Percentiles rank a stretch among this genome's conserved stretches.
Conservation (phyloP, 495 filamentous ascomycete genomes). For the Darksidea phi region DNA sequence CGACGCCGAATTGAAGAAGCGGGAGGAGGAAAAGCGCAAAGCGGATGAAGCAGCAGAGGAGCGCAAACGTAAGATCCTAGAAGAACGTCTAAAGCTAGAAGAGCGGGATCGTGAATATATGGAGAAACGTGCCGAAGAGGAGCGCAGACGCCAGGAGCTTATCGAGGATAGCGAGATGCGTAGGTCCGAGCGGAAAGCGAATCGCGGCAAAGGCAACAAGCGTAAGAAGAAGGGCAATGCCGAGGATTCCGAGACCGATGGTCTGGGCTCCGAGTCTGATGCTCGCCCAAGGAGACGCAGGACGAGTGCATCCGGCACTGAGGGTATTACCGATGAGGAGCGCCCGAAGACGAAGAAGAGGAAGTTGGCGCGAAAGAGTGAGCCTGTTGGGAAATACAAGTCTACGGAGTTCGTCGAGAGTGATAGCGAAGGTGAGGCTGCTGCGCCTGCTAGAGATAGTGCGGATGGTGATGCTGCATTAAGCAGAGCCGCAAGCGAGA, state of each 20-base stretch:
- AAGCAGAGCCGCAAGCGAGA: slow-evolving; percentile 13
- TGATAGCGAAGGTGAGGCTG: slow-evolving; percentile 32
- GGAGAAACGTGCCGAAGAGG: slow-evolving; percentile 68
- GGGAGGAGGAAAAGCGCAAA: slow-evolving; percentile 69
- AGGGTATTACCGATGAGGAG: slow-evolving; percentile 30
- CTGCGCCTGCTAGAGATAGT: slow-evolving; percentile 9
- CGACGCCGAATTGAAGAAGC: slow-evolving; percentile 69
- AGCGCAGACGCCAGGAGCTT: slow-evolving; percentile 63
- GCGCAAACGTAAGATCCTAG: slow-evolving; percentile 71
- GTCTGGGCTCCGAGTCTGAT: slow-evolving; percentile 29
- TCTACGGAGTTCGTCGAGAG: slow-evolving; percentile 43
- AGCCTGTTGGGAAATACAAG: slow-evolving; percentile 41
- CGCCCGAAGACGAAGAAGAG: slow-evolving; percentile 40
- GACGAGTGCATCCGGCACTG: slow-evolving; percentile 32
- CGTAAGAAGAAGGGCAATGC: slow-evolving; percentile 65
- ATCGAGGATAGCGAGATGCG: slow-evolving; percentile 74
- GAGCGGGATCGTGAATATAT: slow-evolving; percentile 73
- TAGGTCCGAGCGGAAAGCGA: slow-evolving; percentile 70
- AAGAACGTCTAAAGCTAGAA: slow-evolving; percentile 75
- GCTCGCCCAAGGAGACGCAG: slow-evolving; percentile 28
- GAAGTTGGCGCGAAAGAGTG: slow-evolving; percentile 39
- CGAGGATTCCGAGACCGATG: slow-evolving; percentile 48
- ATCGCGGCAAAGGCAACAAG: slow-evolving; percentile 57
- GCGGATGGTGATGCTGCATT: slow-evolving; percentile 6
- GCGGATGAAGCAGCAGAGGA: slow-evolving; percentile 66